Evolutionary conservation across 2,329 filamentous ascomycete species (phyloP).

Genomic region (Helotiales sp.): DNA sequence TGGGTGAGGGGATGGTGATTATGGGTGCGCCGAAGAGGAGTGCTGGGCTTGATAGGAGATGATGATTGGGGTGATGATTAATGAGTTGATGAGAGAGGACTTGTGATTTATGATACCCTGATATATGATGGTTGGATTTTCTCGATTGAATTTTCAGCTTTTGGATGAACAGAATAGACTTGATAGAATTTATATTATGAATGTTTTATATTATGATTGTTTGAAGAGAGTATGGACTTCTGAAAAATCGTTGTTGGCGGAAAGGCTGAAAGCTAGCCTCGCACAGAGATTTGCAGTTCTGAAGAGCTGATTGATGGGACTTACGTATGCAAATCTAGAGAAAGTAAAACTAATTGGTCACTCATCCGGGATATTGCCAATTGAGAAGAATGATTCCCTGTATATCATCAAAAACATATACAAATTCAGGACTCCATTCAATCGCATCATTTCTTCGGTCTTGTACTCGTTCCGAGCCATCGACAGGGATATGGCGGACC

Average conservation of each 20-base stretch:
- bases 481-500: neutral
- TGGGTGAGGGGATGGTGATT: conserved; percentile 57
- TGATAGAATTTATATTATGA: too few species aligned
- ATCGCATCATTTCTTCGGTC: neutral
- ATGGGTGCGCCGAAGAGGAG: conserved; percentile 42
- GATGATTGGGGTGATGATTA: conserved; percentile 9
- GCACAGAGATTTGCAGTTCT: too few species aligned
- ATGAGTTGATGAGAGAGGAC: conserved; percentile 6
- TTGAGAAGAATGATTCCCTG: too few species aligned
- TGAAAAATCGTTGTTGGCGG: too few species aligned
- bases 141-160: neutral
- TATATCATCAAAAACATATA: too few species aligned
- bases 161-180: neutral
- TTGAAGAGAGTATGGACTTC: too few species aligned
- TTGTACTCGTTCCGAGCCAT: neutral
- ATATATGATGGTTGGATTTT: conserved; percentile 6
- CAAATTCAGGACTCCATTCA: neutral
- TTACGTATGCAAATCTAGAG: too few species aligned
- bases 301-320: too few species aligned
- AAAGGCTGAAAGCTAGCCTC: too few species aligned
- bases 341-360: too few species aligned
- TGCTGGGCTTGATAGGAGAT: neutral
- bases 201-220: too few species aligned
- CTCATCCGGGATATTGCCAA: too few species aligned
- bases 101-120: conserved; percentile 24